These are phyloP conservation scores for Terana coerulea DNA, from an alignment of 768 basidiomycete species.

Conservation along the genomic window DNA sequence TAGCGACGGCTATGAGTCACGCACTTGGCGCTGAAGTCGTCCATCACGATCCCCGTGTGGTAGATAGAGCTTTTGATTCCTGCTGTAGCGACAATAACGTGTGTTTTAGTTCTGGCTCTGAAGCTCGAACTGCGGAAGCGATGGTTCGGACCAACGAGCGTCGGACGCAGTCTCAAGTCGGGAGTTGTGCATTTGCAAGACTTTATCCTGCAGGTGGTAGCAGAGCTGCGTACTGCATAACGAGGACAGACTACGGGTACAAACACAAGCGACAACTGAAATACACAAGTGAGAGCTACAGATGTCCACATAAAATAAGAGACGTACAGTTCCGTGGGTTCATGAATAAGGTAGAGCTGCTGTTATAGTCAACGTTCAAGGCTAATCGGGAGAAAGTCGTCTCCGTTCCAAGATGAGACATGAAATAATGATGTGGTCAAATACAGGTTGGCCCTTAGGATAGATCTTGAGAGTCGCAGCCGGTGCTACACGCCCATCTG, in stretches of 20 bases:
- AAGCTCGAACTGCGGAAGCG: too few species aligned
- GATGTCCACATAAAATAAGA: neutral
- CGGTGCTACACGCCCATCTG: conserved; percentile 8
- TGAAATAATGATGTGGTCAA: conserved; percentile 33
- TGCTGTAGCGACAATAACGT: too few species aligned
- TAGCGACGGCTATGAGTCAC: too few species aligned
- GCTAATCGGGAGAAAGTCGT: conserved; percentile 18
- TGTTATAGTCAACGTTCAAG: neutral
- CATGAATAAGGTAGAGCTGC: neutral
- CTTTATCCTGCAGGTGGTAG: too few species aligned
- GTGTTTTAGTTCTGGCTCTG: too few species aligned
- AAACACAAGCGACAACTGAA: neutral
- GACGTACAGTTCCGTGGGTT: neutral
- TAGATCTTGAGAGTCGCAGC: conserved; percentile 23
- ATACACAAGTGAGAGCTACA: neutral
- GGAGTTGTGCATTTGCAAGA: too few species aligned
- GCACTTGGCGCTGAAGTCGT: too few species aligned
- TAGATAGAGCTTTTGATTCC: too few species aligned
- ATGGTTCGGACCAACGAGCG: too few species aligned
- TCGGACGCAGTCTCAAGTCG: too few species aligned
- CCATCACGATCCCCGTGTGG: too few species aligned
- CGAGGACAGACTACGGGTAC: neutral
- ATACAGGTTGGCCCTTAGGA: conserved; percentile 24
- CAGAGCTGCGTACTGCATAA: too few species aligned
- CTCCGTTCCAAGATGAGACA: conserved; percentile 31